Evolutionary conservation across 2,329 filamentous ascomycete species (phyloP).

Genomic region (Ophiostoma ips): DNA sequence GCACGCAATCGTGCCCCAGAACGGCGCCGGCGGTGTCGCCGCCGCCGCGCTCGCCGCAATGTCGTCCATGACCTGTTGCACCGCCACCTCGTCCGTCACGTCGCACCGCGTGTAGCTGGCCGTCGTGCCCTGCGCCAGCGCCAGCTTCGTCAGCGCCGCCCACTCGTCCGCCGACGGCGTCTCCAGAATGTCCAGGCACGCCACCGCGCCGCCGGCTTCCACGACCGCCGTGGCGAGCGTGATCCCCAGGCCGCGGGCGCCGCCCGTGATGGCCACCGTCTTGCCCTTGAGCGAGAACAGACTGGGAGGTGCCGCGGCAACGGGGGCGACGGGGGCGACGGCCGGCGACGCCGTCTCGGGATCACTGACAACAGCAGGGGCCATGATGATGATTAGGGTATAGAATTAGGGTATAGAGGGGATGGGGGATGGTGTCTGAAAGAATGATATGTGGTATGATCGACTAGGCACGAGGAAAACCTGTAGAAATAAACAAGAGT

Average conservation of each 20-base stretch:
- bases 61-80: conserved; percentile 12
- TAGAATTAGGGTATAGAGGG: too few species aligned
- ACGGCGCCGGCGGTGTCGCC: conserved; percentile 11
- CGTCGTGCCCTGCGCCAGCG: conserved; percentile 6
- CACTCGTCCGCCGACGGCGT: neutral
- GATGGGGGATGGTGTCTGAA: too few species aligned
- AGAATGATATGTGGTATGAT: too few species aligned
- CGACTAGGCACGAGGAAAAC: too few species aligned
- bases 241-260: conserved; percentile 3
- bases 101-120: conserved; percentile 16
- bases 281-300: conserved; percentile 1
- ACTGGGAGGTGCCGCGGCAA: neutral
- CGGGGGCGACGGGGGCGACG: too few species aligned
- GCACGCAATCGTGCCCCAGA: conserved; percentile 21
- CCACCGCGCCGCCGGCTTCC: conserved; percentile 11
- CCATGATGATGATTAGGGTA: neutral
- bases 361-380: neutral
- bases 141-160: conserved; percentile 14
- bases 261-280: conserved; percentile 32
- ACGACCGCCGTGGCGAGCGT: conserved; percentile 4
- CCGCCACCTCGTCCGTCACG: conserved; percentile 13
- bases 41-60: conserved; percentile 13
- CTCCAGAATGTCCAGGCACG: conserved; percentile 18
- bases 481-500: too few species aligned
- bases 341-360: neutral